phyloP scores from a whole-genome alignment of 2,329 filamentous ascomycete species.

The Phyllosticta citrichinensis region DNA sequence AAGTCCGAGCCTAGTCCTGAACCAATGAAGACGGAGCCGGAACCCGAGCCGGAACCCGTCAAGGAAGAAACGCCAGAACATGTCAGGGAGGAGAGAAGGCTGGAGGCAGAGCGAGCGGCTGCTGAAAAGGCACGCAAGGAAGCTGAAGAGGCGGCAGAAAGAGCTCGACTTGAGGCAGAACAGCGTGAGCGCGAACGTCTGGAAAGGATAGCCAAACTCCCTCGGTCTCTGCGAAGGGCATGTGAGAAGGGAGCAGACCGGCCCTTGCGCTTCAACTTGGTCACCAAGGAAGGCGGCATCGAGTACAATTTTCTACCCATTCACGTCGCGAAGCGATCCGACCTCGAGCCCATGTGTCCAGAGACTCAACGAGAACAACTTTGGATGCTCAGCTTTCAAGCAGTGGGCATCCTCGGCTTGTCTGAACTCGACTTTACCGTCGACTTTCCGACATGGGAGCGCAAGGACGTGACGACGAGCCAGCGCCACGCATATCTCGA shows the following conservation, averaged over 20 bases:
- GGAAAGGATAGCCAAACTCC: slow-evolving; percentile 25
- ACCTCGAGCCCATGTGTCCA: slow-evolving; percentile 15
- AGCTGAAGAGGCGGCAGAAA: slow-evolving; percentile 15
- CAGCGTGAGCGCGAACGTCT: slow-evolving; percentile 19
- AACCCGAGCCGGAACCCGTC: slow-evolving; percentile 15
- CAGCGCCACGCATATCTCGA: slow-evolving; percentile 27
- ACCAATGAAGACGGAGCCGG: slow-evolving; percentile 16
- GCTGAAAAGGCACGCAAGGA: slow-evolving; percentile 23
- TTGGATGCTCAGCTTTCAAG: slow-evolving; percentile 30
- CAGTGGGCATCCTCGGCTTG: slow-evolving; percentile 30
- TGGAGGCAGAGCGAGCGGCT: slow-evolving; percentile 16
- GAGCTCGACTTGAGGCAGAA: slow-evolving; percentile 3
- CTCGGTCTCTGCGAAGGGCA: slow-evolving; percentile 26
- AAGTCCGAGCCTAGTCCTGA: not conserved
- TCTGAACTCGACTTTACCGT: slow-evolving; percentile 28
- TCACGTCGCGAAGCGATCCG: slow-evolving; percentile 24
- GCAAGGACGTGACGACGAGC: slow-evolving; percentile 22
- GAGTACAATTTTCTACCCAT: slow-evolving; percentile 29
- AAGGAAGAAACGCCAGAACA: slow-evolving; percentile 7
- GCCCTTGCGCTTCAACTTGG: slow-evolving; percentile 24
- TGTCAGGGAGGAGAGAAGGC: slow-evolving; percentile 1
- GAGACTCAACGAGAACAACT: slow-evolving; percentile 16
- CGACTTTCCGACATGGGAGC: slow-evolving; percentile 23
- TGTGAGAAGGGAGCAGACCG: slow-evolving; percentile 27
- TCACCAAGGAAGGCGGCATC: slow-evolving; percentile 29